phyloP scores from a whole-genome alignment of 306 rosid genomes.

The Boehmeria nivea region DNA sequence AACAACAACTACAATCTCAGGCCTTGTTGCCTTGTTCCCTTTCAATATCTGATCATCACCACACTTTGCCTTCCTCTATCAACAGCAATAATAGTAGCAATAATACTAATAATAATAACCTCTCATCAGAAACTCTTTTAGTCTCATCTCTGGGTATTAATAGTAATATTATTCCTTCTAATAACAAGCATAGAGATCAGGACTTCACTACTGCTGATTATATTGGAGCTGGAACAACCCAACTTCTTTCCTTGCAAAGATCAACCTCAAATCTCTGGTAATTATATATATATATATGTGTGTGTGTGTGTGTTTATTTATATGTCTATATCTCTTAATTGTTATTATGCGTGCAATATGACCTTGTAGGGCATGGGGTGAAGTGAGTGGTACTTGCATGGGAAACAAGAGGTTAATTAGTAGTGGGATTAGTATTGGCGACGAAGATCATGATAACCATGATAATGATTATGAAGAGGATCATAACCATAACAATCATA shows the following conservation, averaged over 20 bases:
- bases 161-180: no score
- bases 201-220: constrained; percentile 13
- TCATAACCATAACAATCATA: constrained; percentile 16
- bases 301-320: neutral
- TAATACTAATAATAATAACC: constrained; percentile 11
- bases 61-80: constrained; percentile 21
- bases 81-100: neutral
- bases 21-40: constrained; percentile 29
- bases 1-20: neutral
- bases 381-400: constrained; percentile 44
- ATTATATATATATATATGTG: constrained; percentile 3
- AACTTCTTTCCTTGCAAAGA: constrained; percentile 77
- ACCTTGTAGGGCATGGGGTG: constrained; percentile 49
- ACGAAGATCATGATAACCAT: constrained; percentile 18
- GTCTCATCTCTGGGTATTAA: constrained; percentile 28
- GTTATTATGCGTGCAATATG: neutral
- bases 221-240: constrained; percentile 39
- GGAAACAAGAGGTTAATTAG: constrained; percentile 30
- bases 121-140: constrained; percentile 63
- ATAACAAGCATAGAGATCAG: constrained; percentile 23
- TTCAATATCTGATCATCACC: constrained; percentile 34
- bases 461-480: no score
- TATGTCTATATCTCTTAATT: neutral
- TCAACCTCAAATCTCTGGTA: constrained; percentile 75
- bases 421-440: constrained; percentile 4